Conservation (phyloP, 148 eudicot genomes). For the Nepenthes gracilis region DNA sequence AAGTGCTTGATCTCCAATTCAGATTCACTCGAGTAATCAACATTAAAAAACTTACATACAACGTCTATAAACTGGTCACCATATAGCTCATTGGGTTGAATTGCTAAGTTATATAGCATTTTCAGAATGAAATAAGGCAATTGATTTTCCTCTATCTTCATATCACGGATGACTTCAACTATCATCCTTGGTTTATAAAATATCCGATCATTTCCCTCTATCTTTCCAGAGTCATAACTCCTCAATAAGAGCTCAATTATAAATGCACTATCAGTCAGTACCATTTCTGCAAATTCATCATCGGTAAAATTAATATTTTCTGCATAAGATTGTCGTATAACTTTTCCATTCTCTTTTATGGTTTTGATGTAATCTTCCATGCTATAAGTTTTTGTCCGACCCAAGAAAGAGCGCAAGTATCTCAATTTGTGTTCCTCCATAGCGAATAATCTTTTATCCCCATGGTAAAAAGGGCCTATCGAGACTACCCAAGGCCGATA, state of each 20-base stretch:
- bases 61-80: neutral
- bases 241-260: constrained; percentile 5
- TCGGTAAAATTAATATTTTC: constrained; percentile 2
- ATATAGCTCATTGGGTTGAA: neutral
- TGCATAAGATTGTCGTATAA: constrained; percentile 1
- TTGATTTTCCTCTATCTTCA: constrained; percentile 17
- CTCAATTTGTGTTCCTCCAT: constrained; percentile 17
- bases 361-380: neutral
- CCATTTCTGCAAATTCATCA: constrained; percentile 9
- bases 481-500: constrained; percentile 13
- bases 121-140: constrained; percentile 15
- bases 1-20: constrained; percentile 9
- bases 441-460: constrained; percentile 4
- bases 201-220: neutral
- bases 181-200: neutral
- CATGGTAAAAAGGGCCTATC: constrained; percentile 12
- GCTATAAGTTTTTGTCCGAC: neutral
- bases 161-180: constrained; percentile 2
- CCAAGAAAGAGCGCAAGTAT: constrained; percentile 2
- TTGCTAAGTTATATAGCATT: constrained; percentile 8
- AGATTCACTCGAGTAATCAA: neutral
- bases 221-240: neutral
- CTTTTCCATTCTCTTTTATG: neutral
- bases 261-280: constrained; percentile 11
- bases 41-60: neutral